Conservation (phyloP, 176 grass and related monocot genomes). For the Hyparrhenia diplandra region DNA sequence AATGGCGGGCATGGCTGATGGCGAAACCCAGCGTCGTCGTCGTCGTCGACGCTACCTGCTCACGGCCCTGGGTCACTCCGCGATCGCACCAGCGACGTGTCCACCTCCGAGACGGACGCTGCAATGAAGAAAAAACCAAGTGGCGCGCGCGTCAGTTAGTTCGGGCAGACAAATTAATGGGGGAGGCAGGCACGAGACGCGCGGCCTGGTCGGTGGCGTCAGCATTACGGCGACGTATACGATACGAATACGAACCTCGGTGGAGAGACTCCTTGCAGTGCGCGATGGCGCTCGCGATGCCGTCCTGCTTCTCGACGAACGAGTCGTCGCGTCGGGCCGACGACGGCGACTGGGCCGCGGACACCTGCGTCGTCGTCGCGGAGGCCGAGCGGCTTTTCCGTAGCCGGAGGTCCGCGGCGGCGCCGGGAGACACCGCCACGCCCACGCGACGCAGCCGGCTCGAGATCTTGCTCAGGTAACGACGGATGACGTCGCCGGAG, state of each 20-base stretch:
- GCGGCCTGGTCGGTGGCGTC: conserved; percentile 8
- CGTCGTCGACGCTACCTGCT: neutral
- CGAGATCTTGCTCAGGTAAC: conserved; percentile 82
- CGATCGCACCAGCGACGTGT: conserved; percentile 49
- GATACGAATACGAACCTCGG: conserved; percentile 29
- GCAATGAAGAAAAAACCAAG: neutral
- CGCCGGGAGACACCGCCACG: conserved; percentile 25
- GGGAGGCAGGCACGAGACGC: neutral
- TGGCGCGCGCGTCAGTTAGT: neutral
- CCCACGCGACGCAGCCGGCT: conserved; percentile 44
- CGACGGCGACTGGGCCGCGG: neutral
- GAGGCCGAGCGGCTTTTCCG: conserved; percentile 68
- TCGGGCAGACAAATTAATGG: neutral
- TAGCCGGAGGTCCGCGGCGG: conserved; percentile 23
- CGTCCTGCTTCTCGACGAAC: conserved; percentile 79
- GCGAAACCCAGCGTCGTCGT: neutral
- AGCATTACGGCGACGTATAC: neutral
- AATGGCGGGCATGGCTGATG: neutral
- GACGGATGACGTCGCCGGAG: conserved; percentile 44
- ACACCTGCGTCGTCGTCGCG: conserved; percentile 24
- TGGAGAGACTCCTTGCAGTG: conserved; percentile 94
- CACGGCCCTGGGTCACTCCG: conserved; percentile 58
- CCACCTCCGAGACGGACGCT: conserved; percentile 45
- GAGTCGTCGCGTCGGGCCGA: conserved; percentile 63
- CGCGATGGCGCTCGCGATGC: conserved; percentile 92